Conservation (phyloP, 768 basidiomycete species). For the Russula sp. region DNA sequence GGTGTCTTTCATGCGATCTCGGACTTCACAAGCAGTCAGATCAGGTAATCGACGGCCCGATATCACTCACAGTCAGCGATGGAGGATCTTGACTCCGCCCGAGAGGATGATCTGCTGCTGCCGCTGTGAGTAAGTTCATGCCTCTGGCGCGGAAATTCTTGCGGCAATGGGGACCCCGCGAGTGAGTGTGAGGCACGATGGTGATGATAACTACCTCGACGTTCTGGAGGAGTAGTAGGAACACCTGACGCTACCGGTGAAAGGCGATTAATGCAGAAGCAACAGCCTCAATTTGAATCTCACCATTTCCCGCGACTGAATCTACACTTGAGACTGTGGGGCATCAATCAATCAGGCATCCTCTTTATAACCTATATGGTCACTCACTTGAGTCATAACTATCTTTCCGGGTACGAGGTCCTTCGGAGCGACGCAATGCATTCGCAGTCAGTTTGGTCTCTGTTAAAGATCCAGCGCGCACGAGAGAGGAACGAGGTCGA, state of each 20-base stretch:
- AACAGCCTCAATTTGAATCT: not conserved
- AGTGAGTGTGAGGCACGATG: constrained; percentile 21
- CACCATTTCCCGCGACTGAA: constrained; percentile 4
- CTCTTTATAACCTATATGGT: not conserved
- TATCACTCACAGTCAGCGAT: constrained; percentile 20
- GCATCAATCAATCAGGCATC: not conserved
- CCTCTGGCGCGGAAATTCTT: constrained; percentile 17
- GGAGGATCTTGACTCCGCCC: constrained; percentile 15
- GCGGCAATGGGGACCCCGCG: constrained; percentile 18
- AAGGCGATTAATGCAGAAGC: not conserved
- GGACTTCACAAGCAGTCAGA: constrained; percentile 20
- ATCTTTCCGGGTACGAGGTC: not conserved
- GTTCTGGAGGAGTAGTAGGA: constrained; percentile 15
- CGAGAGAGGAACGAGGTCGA: constrained; percentile 13
- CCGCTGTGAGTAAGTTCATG: constrained; percentile 9
- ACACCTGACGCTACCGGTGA: not conserved
- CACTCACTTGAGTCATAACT: constrained; percentile 14
- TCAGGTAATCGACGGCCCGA: not conserved
- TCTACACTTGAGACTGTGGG: not conserved
- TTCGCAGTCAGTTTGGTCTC: constrained; percentile 16
- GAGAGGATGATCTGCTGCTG: constrained; percentile 15
- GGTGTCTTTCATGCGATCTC: constrained; percentile 26
- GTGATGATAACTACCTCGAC: constrained; percentile 21
- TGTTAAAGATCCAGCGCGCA: constrained; percentile 19
- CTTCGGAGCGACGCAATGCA: constrained; percentile 5